Evolutionary conservation across 2,329 filamentous ascomycete species (phyloP), one percentile per base, ranked within the genome.

Genomic region (Ceratocystis lukuohia): DNA sequence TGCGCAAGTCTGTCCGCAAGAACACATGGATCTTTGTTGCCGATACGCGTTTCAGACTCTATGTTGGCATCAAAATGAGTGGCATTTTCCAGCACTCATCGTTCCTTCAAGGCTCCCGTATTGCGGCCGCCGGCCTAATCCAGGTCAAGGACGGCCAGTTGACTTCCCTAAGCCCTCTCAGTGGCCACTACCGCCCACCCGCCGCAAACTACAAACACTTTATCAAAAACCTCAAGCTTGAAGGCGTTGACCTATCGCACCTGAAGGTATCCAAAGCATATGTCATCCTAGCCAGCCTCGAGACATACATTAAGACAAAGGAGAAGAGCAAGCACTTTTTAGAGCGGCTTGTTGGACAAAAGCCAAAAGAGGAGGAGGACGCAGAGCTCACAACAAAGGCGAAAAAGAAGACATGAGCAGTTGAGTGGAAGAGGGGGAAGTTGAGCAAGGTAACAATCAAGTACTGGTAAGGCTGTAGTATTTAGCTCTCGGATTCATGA

Each of bases 11-110:
- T 0, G 88, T 91, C 48, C 88, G 86, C 74, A 91, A 91, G 69
- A 92, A 93, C 72, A 94, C 89, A 3, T 96, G 92, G 92, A 95
- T 96, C 70, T 96, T 96, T 71, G 91, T 92, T 6, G 88, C 88
- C 28, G 91, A 96, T 75, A 93, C 89, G 0, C 87, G 84, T 0
- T 94, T 92, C 74, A 84, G 89, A 0, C 79, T 96, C 0, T 96
- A 96, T 74, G 85, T 96, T 44, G 91, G 91, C 61, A 94, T 96
- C 77, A 96, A 96, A 72, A 85, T 89, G 74, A 88, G 86, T 3
- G 92, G 92, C 10, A 85, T 88, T 3, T 96, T 96, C 72, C 92
- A 96, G 72, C 92, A 96, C 75, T 92, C 88, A 12, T 94, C 89
- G 0, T 96, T 96, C 72, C 80, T 96, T 1, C 88, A 92, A 69